phyloP scores from a whole-genome alignment of 2,329 filamentous ascomycete species.

The Calonectria pteridis region DNA sequence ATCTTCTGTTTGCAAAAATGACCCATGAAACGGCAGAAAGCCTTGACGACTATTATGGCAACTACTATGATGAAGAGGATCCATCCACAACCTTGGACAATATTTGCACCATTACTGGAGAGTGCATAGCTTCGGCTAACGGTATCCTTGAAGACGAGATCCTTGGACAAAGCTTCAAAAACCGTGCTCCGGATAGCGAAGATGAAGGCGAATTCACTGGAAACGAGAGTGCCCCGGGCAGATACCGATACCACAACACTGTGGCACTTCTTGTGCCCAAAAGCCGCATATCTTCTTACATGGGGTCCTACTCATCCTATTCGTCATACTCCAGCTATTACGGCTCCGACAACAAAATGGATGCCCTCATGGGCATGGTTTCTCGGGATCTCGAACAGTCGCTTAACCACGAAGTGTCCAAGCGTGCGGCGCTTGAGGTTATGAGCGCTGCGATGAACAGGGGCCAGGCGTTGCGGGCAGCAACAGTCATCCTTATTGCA shows the following conservation, averaged over 20 bases:
- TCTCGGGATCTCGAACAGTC: conserved; percentile 14
- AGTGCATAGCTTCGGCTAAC: not conserved
- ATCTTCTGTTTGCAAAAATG: conserved; percentile 26
- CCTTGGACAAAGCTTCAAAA: conserved; percentile 6
- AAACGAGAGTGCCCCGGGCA: conserved; percentile 7
- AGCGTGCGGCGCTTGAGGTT: not conserved
- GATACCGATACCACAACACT: conserved; percentile 23
- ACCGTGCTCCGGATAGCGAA: conserved; percentile 13
- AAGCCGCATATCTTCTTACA: not conserved
- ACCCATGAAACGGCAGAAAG: conserved; percentile 3
- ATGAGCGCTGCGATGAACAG: not conserved
- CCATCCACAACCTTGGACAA: not conserved
- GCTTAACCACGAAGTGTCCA: not conserved
- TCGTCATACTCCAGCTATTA: too few species aligned
- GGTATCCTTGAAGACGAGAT: not conserved
- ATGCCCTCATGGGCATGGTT: conserved; percentile 15
- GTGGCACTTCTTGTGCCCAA: conserved; percentile 19
- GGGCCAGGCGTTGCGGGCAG: not conserved
- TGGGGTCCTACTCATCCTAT: not conserved
- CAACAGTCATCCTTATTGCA: not conserved
- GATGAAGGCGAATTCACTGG: conserved; percentile 7
- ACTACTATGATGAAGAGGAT: not conserved
- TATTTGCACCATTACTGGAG: conserved; percentile 1
- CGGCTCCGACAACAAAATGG: not conserved
- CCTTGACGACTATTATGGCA: not conserved